These are phyloP conservation scores for Rhizoctonia solani DNA, from an alignment of 1,284 basidiomycete genomes.

Conservation along the genomic window DNA sequence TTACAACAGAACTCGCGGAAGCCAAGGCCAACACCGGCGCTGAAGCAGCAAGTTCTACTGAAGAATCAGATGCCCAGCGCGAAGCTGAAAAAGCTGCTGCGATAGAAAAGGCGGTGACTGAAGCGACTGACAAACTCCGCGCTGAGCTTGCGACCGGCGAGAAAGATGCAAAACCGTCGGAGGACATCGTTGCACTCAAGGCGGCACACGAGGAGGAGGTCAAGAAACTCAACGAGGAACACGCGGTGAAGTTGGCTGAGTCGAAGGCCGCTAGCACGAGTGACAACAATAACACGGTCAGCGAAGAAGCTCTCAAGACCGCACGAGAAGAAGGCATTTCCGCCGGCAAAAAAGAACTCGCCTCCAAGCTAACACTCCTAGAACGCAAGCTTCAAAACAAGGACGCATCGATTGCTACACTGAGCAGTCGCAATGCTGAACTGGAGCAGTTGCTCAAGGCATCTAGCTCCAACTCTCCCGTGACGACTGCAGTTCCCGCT, in stretches of 20 bases:
- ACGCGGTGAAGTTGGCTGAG: slow-evolving; percentile 27
- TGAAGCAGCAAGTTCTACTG: background rate
- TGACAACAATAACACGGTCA: background rate
- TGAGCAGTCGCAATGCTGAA: slow-evolving; percentile 23
- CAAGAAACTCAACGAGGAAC: slow-evolving; percentile 44
- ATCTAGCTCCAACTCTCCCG: slow-evolving; percentile 5
- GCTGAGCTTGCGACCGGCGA: slow-evolving; percentile 38
- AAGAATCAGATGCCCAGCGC: slow-evolving; percentile 44
- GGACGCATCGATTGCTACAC: slow-evolving; percentile 29
- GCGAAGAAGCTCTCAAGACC: slow-evolving; percentile 13
- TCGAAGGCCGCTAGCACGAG: background rate
- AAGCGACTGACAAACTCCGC: slow-evolving; percentile 40
- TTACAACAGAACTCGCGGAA: slow-evolving; percentile 43
- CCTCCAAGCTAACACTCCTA: slow-evolving; percentile 48
- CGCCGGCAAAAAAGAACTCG: slow-evolving; percentile 34
- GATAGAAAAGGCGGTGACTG: slow-evolving; percentile 41
- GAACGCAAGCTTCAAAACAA: slow-evolving; percentile 38
- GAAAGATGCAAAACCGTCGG: slow-evolving; percentile 41
- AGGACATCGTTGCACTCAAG: slow-evolving; percentile 48
- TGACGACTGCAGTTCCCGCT: slow-evolving; percentile 8
- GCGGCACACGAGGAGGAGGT: slow-evolving; percentile 42
- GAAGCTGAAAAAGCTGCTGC: slow-evolving; percentile 39
- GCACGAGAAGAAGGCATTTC: slow-evolving; percentile 28
- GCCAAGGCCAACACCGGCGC: background rate
- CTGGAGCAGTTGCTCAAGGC: slow-evolving; percentile 27